Base-by-base conservation (phyloP, 371 early-diverging fungal genomes). In the Lichtheimia hyalospora region DNA sequence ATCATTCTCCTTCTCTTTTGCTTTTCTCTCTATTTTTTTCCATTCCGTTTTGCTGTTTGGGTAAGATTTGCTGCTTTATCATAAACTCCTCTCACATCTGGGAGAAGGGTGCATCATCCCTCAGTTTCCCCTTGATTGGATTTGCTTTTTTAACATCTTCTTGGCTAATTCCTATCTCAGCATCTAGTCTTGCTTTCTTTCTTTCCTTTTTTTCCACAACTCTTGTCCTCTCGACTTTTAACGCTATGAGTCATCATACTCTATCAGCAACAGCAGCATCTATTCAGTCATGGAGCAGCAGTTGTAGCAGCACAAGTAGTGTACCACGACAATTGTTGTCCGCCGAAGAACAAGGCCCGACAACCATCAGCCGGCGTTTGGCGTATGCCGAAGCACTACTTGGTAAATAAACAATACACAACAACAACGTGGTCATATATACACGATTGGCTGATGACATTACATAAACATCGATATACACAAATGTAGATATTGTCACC, bases 311-410 rank as follows among this genome's bases (percentile, higher is more conserved):
- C 63, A 52, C 14, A 58, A 44, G 13, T 46, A 21, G 46, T 18
- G 46, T 46, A n/a, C 6, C 46, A 46, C 46, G 46, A n/a, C 18
- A 46, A n/a, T 46, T 21, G 46, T 21, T n/a, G 46, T 18, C n/a
- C 46, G 46, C 46, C 46, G 54, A 63, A n/a, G 46, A 34, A 7
- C 49, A 27, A 23, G 14, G 18, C 8, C 43, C 42, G 20, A 18
- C 60, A 18, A 43, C 55, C 24, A n/a, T 69, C 48, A 53, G 60
- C 42, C 49, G 64, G 40, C 67, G 74, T 48, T 56, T 74, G 21
- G 76, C 75, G 3, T 81, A 78, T 68, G 82, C 79, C 10, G 79
- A 82, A 62, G 77, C 80, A 24, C 63, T 82, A 42, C 42, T 55
- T n/a, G 56, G 56, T 55, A 55, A 18, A 40, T 54, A 18, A 21